Evolutionary conservation across 1,284 basidiomycete species (phyloP), one percentile per base, ranked within the genome.

Genomic region (Pseudozyma flocculosa): DNA sequence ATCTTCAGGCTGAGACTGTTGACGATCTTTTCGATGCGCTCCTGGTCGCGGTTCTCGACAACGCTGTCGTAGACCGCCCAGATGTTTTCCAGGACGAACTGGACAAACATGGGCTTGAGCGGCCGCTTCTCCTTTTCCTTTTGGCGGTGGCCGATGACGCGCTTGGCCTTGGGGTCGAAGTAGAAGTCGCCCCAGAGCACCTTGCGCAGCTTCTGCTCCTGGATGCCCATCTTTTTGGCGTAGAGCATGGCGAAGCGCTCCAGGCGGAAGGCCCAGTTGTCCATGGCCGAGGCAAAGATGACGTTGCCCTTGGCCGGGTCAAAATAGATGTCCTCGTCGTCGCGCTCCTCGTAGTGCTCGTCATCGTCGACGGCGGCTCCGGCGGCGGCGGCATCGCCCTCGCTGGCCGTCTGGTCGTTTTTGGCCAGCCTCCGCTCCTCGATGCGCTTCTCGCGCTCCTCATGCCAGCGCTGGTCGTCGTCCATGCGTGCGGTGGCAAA

Each of bases 111-210:
- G n/a, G 93, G 92, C 81, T 97, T 98, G 72, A 99, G 80, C 29
- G 84, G 83, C 22, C 92, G 85, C 54, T 78, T 79, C 38, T 78
- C 77, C 59, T 85, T 86, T 32, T 81, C 80, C 51, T 94, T 83
- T 78, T 92, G 89, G 79, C 94, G 95, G 76, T 92, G 83, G 64
- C 88, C 89, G 72, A 98, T 87, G 21, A 97, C 89, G 58, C 87
- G 85, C 80, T 96, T 98, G 45, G 89, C 88, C 82, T 97, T 98
- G 0, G 94, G 90, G 78, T 98, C 95, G 51, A 98, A 83, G 80
- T 89, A 99, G 79, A 88, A 98, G 79, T 98, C 93, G 1, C 95
- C 95, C 95, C 95, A 99, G 2, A 99, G 82, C 8, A 93, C 91
- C 50, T 86, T 84, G 49, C 90, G 85, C 38, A 99, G 82, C 72